Percentiles rank a stretch among this genome's conserved stretches.
Conservation (phyloP, 441 rosid genomes). For the Rhodomyrtus psidioides region DNA sequence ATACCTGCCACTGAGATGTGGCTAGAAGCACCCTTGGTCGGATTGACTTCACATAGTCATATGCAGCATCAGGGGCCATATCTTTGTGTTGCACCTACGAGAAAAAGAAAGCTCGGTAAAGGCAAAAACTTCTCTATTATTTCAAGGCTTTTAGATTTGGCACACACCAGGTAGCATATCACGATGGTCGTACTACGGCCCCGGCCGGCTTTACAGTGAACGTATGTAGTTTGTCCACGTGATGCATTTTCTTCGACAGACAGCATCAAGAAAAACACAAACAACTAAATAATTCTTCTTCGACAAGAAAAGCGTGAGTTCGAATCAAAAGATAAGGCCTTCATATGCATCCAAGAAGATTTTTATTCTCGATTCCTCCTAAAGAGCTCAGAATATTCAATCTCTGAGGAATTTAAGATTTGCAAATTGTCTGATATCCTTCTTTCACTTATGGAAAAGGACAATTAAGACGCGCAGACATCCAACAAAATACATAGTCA, state of each 20-base stretch:
- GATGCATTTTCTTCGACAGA: slow-evolving; percentile 48
- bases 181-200: slow-evolving; percentile 97
- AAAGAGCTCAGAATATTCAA: neutral
- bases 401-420: neutral
- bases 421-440: neutral
- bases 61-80: slow-evolving; percentile 87
- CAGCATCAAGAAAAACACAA: neutral
- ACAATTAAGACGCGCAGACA: neutral
- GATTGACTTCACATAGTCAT: slow-evolving; percentile 66
- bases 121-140: neutral
- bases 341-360: neutral
- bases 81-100: slow-evolving; percentile 64
- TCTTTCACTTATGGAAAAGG: neutral
- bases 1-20: slow-evolving; percentile 85
- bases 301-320: neutral
- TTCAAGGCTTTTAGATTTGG: neutral
- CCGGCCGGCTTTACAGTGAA: slow-evolving; percentile 97
- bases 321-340: neutral
- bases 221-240: slow-evolving; percentile 55
- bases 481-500: neutral
- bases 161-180: slow-evolving; percentile 75
- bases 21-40: slow-evolving; percentile 92
- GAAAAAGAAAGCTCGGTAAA: neutral
- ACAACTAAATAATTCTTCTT: neutral
- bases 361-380: neutral